Conservation (phyloP, 257 asterid genomes). For the Petunia secreta region DNA sequence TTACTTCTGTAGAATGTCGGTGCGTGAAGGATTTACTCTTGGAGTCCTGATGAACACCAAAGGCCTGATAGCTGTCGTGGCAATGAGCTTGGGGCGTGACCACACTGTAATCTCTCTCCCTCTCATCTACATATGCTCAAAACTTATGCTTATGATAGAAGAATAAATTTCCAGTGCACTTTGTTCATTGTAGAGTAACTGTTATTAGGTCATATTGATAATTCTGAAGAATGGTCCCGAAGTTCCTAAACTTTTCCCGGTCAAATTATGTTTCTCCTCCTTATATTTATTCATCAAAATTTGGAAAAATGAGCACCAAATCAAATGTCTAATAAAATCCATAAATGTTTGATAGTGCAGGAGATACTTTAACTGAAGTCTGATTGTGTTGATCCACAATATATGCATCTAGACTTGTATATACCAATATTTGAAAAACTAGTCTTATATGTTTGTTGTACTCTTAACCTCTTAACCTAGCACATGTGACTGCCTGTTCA, state of each 20-base stretch:
- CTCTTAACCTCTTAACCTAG: background rate
- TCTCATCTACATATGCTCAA: background rate
- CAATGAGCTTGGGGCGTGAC: conserved; percentile 33
- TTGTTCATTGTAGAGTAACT: background rate
- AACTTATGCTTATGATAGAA: background rate
- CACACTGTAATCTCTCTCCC: conserved; percentile 26
- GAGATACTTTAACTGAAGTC: background rate
- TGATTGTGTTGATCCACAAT: background rate
- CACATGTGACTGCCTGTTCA: background rate
- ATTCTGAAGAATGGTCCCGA: background rate
- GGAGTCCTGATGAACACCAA: conserved; percentile 35
- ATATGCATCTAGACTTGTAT: background rate
- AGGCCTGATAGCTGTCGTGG: conserved; percentile 28
- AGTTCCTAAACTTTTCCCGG: background rate
- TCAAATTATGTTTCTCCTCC: background rate
- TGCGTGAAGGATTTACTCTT: conserved; percentile 31
- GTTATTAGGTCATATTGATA: background rate
- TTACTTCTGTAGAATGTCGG: conserved; percentile 21
- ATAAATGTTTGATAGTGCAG: background rate
- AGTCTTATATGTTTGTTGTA: background rate
- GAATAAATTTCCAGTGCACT: background rate
- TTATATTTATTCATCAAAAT: conserved; percentile 18
- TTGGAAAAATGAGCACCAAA: conserved; percentile 14
- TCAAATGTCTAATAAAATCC: background rate
- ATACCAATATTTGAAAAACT: background rate